Evolutionary conservation across 2,329 filamentous ascomycete genomes (phyloP).

Genomic region (Coniochaeta ligniaria): DNA sequence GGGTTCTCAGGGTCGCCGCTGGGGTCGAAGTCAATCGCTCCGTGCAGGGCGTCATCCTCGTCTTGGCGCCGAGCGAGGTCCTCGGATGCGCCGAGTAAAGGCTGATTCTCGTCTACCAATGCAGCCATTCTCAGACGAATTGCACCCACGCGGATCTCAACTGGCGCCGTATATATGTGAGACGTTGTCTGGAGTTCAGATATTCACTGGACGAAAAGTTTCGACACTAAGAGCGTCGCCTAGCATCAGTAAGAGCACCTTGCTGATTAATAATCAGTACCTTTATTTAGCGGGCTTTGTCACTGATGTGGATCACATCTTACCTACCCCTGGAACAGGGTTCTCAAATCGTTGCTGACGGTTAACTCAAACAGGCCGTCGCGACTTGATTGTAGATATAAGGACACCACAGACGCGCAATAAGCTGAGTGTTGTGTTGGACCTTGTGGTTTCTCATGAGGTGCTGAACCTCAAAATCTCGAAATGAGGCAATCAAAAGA

Average conservation of each 20-base stretch:
- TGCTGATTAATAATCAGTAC: background rate
- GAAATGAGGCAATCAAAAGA: background rate
- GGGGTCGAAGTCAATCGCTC: constrained; percentile 33
- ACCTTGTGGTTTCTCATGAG: no score
- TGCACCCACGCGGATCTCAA: background rate
- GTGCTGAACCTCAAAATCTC: no score
- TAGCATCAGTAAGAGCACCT: background rate
- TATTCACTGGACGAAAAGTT: background rate
- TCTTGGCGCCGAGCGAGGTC: constrained; percentile 7
- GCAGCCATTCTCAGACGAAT: background rate
- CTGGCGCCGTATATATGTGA: background rate
- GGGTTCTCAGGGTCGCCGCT: constrained; percentile 43
- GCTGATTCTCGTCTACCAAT: constrained; percentile 2
- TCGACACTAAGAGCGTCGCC: background rate
- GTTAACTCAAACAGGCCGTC: no score
- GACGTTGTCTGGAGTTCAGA: background rate
- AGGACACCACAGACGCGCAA: no score
- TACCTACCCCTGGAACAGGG: no score
- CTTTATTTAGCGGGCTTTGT: background rate
- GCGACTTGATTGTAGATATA: no score
- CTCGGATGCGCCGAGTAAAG: background rate
- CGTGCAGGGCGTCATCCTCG: constrained; percentile 11
- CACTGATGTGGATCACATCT: background rate
- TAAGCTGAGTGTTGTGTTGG: no score
- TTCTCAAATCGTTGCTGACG: no score